Base-by-base conservation (phyloP, 345 rosid species). In the Adansonia digitata region DNA sequence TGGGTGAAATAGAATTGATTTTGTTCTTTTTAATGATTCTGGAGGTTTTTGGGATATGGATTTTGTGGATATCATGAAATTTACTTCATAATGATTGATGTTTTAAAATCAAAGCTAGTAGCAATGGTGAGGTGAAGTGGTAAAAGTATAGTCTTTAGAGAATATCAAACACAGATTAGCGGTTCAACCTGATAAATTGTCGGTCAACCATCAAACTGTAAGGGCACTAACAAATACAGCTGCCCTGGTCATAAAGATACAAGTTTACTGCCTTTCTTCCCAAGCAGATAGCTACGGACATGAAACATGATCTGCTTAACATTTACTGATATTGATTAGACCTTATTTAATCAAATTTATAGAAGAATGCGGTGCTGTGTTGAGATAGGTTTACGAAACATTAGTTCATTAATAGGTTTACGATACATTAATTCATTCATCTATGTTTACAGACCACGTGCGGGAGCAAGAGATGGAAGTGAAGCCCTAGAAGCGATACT, bases 401-500 rank as follows among this genome's bases (percentile, higher is more conserved):
- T 72, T 43, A 1, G 26, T 43, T 67, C 27, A 13, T 65, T 40
- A n/a, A n/a, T n/a, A n/a, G n/a, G n/a, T n/a, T n/a, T n/a, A n/a
- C n/a, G n/a, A n/a, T n/a, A 24, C 46, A 26, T 72, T 43, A 1
- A 43, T 43, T 67, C 27, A 13, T 65, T 40, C 63, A 70, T 66
- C 20, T 61, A 39, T 76, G 60, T 27, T 42, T 79, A 69, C 85
- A 94, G 98, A 94, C 74, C 76, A 91, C 76, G 85, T 39, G 72
- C 89, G 80, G 82, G 98, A 94, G 78, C 98, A 91, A 81, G 97
- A 91, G 59, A 94, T 94, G 97, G 98, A 94, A 82, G 90, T 45
- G 97, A 94, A 84, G 97, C 98, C 24, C 77, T 92, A 78, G 93
- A 90, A 80, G 94, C 98, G 49, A 94, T 94, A 80, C 97, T 92